Evolutionary conservation across 2,329 filamentous ascomycete genomes (phyloP), one percentile per base, ranked within the genome.

Genomic region (Claviceps quebecensis): DNA sequence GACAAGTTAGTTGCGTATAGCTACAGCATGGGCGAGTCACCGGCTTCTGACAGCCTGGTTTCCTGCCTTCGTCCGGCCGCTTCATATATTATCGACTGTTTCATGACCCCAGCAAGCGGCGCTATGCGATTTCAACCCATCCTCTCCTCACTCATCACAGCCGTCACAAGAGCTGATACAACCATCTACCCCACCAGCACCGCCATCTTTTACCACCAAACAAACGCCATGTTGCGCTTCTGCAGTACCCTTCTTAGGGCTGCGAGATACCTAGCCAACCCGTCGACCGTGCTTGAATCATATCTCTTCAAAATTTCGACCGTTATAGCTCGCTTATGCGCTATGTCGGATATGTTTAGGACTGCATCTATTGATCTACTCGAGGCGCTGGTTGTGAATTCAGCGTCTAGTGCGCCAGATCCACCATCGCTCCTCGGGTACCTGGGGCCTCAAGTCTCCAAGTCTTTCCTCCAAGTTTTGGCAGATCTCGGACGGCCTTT

Each of bases 381-480:
- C 7, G 82, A 89, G 54, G 78, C 82, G 11, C 69, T 95, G 17
- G 81, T 95, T 29, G 74, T 82, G 44, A 83, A 78, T 56, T 83
- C 85, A 23, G 80, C 83, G 23, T 79, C 79, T 54, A 70, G 74
- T 16, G 69, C 76, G 34, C 75, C 74, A n/a, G 89, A 96, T 58
- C 88, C 90, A 1, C 87, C 88, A n/a, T 96, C 91, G 6, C 74
- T 98, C n/a, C 78, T 98, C 22, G 90, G 90, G 36, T 88, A 95
- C 62, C 73, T 98, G 6, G 89, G 89, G 1, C 77, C 87, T 9
- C 81, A 87, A 51, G 83, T 87, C 8, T 87, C 90, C 11, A 88
- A 87, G 59, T 84, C 86, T 40, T 95, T 98, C 62, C 72, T 98
- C 23, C 80, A 84, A 54, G 73, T 93, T 5, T 70, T 97, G 6